Percentiles rank a stretch among this genome's conserved stretches.
Conservation (phyloP, 163 green algal genomes). For the Prototheca wickerhamii region DNA sequence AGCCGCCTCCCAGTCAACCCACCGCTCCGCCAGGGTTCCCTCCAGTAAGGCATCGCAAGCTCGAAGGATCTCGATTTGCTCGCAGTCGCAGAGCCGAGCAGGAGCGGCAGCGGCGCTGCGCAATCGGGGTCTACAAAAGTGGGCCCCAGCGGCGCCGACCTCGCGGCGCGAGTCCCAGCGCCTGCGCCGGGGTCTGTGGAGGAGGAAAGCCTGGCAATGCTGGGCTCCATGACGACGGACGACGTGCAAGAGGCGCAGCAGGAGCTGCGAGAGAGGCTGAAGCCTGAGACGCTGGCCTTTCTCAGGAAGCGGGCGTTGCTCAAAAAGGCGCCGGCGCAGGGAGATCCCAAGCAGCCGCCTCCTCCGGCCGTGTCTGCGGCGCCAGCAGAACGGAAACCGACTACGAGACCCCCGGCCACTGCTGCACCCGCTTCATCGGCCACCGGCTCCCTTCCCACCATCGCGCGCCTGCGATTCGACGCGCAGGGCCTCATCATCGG, state of each 20-base stretch:
- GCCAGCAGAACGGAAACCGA: not conserved
- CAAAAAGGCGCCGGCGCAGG: not conserved
- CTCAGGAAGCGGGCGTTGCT: constrained; percentile 4
- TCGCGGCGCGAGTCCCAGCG: not conserved
- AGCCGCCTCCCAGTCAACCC: too few relatives aligned
- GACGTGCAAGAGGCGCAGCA: constrained; percentile 9
- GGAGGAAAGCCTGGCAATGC: not conserved
- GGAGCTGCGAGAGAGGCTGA: constrained; percentile 10
- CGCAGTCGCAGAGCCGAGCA: too few relatives aligned
- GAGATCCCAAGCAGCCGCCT: too few relatives aligned
- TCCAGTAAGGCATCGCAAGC: too few relatives aligned
- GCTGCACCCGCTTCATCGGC: not conserved
- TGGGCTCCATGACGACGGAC: constrained; percentile 14
- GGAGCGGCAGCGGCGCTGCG: too few relatives aligned
- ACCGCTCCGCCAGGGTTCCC: too few relatives aligned
- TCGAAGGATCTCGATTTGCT: too few relatives aligned
- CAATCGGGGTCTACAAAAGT: too few relatives aligned
- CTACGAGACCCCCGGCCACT: too few relatives aligned
- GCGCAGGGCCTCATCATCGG: not conserved
- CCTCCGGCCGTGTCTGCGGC: too few relatives aligned
- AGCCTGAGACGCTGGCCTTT: constrained; percentile 4
- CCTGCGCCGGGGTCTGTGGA: not conserved
- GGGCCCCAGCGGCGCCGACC: not conserved
- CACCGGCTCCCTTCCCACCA: not conserved
- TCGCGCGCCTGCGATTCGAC: not conserved